Evolutionary conservation across 768 basidiomycete genomes (phyloP), one percentile per base, ranked within the genome.

Genomic region (Leccinum arenicola): DNA sequence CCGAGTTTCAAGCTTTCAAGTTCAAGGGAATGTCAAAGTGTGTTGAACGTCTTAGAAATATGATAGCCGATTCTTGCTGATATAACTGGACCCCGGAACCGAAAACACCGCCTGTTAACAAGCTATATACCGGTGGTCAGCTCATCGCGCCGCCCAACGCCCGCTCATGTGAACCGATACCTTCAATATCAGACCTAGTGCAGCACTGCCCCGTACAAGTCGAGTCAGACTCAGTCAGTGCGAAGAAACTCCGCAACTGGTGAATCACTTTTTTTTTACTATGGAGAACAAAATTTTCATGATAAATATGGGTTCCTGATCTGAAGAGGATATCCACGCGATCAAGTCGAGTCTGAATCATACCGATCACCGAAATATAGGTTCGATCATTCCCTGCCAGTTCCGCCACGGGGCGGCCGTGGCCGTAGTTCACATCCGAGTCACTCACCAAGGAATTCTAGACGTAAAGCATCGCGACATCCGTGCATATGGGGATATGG

Each of bases 1-100:
- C 45, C 40, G 40, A 31, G 52, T 50, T 35, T 35, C 12, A 12
- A 35, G 33, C 53, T 38, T 29, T 29, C 29, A 29, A 29, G 29
- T 29, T 29, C 29, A 29, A 29, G 35, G 43, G 23, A 52, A 45
- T 45, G 19, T 45, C 43, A 19, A 45, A 45, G 11, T 45, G n/a
- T 6, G 29, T 31, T 31, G 29, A 43, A 19, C 9, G 8, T 19
- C n/a, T 19, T 19, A 43, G 40, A 43, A 43, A 43, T 43, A 43
- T 19, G 40, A n/a, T 43, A 43, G 9, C 6, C 9, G 55, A 21
- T 25, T 17, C 25, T 9, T 9, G 25, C 48, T 25, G 38, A 29
- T 52, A 29, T 55, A 53, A 61, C 43, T 33, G 45, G 53, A 55
- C 50, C 52, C 55, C 64, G 64, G 64, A 55, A 55, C 60, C 63